These are phyloP conservation scores for Isatis lusitanica DNA, from an alignment of 441 rosid genomes.

Conservation along the genomic window DNA sequence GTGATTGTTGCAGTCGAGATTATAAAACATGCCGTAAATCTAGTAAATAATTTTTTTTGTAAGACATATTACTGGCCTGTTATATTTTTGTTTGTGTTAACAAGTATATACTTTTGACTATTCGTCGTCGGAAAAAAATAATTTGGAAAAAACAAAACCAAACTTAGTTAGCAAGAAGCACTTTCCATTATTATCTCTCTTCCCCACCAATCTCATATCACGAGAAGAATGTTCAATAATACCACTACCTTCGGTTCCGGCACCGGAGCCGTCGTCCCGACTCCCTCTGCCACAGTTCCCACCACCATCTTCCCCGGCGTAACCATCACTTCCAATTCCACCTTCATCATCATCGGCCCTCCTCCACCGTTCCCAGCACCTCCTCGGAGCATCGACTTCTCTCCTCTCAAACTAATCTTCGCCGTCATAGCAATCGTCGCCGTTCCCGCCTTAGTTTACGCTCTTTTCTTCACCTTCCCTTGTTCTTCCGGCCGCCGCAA, in stretches of 20 bases:
- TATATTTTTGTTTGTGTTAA: background rate
- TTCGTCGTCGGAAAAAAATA: background rate
- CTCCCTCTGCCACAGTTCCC: conserved; percentile 10
- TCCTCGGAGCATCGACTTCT: conserved; percentile 54
- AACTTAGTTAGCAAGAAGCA: conserved; percentile 21
- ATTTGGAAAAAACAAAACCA: background rate
- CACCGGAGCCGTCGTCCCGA: conserved; percentile 16
- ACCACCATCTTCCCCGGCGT: conserved; percentile 22
- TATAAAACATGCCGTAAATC: background rate
- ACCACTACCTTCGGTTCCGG: conserved; percentile 11
- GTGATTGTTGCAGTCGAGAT: conserved; percentile 22
- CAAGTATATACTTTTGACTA: conserved; percentile 21
- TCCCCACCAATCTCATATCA: conserved; percentile 6
- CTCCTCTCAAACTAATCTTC: conserved; percentile 70
- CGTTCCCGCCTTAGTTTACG: conserved; percentile 69
- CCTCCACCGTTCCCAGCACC: conserved; percentile 62
- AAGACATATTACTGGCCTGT: background rate
- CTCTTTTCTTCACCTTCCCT: conserved; percentile 55
- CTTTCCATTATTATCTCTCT: conserved; percentile 11
- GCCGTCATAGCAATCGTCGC: conserved; percentile 68
- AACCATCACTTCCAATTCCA: conserved; percentile 38
- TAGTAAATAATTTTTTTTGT: background rate
- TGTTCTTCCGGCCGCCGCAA: conserved; percentile 46
- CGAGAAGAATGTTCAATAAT: conserved; percentile 17
- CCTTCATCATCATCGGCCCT: conserved; percentile 43